A percentile compares a stretch with the other conserved stretches of the same genome.
Conservation (phyloP, 2,329 filamentous ascomycete species). For the Talaromyces rugulosus region DNA sequence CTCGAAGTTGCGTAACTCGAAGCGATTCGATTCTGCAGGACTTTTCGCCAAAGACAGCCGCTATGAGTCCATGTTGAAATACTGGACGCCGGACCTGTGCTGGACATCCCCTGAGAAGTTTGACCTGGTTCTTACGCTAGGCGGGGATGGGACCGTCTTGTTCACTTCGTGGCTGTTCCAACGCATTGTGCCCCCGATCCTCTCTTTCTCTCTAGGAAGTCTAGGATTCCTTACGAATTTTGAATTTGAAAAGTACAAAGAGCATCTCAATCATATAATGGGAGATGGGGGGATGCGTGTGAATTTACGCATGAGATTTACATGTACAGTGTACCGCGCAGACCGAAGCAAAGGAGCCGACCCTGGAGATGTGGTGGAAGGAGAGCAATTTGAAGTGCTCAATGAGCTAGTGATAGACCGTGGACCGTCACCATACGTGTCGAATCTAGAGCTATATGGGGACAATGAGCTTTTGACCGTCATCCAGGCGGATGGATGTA, state of each 20-base stretch:
- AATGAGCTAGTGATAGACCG: slow-evolving; percentile 99
- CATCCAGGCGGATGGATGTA: slow-evolving; percentile 94
- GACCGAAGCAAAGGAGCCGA: slow-evolving; percentile 43
- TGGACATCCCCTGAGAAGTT: slow-evolving; percentile 93
- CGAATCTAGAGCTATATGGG: slow-evolving; percentile 91
- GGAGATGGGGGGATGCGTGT: slow-evolving; percentile 94
- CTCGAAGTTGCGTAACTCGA: slow-evolving; percentile 81
- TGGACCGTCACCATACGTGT: slow-evolving; percentile 93
- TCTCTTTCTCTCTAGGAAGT: slow-evolving; percentile 88
- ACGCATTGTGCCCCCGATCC: slow-evolving; percentile 84
- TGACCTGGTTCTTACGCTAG: slow-evolving; percentile 87
- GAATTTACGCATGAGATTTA: slow-evolving; percentile 97
- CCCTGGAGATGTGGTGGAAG: slow-evolving; percentile 69
- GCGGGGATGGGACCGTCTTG: slow-evolving; percentile 93
- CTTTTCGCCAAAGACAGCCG: slow-evolving; percentile 70
- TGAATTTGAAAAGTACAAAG: slow-evolving; percentile 84
- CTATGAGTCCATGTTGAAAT: slow-evolving; percentile 80
- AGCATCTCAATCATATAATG: slow-evolving; percentile 85
- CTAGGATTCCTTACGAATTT: slow-evolving; percentile 96
- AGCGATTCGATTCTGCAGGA: slow-evolving; percentile 74
- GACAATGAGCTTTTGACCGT: slow-evolving; percentile 93
- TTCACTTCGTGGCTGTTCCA: slow-evolving; percentile 98
- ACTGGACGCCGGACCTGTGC: slow-evolving; percentile 95
- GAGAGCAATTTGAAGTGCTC: slow-evolving; percentile 94
- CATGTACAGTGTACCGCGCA: slow-evolving; percentile 88